Conservation (phyloP, 2,329 filamentous ascomycete species). For the Akanthomyces dipterigenus region DNA sequence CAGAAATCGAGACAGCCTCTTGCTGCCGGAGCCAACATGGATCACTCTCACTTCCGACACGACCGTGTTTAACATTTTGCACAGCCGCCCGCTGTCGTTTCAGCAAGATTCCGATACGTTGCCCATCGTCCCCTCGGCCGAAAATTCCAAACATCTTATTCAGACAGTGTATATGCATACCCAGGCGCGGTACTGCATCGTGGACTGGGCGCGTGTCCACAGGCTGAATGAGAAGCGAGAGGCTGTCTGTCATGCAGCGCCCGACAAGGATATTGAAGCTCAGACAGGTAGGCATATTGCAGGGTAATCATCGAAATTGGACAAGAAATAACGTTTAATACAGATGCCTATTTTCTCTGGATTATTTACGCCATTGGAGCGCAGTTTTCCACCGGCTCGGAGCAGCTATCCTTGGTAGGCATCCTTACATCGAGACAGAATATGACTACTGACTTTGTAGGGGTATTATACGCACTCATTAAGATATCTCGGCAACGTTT, state of each 20-base stretch:
- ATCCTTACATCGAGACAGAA: not conserved
- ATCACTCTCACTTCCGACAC: not conserved
- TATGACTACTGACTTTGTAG: not conserved
- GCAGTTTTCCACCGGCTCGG: not conserved
- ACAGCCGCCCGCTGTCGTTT: not conserved
- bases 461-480: conserved; percentile 2
- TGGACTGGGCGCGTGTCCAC: conserved; percentile 8
- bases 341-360: conserved; percentile 4
- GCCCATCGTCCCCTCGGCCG: not conserved
- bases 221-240: conserved; percentile 1
- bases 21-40: not conserved
- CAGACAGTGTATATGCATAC: conserved; percentile 5
- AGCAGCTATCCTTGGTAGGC: not conserved
- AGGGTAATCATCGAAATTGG: not conserved
- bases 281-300: not conserved
- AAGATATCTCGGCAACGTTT: not conserved
- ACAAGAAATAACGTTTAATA: not conserved
- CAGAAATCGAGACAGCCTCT: not conserved
- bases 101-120: not conserved
- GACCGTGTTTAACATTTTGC: not conserved
- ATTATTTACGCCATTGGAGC: conserved; percentile 6
- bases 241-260: not conserved
- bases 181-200: conserved; percentile 11
- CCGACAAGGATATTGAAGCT: not conserved
- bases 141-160: not conserved